Conservation (phyloP, 768 basidiomycete species). For the Lentinula raphanica region DNA sequence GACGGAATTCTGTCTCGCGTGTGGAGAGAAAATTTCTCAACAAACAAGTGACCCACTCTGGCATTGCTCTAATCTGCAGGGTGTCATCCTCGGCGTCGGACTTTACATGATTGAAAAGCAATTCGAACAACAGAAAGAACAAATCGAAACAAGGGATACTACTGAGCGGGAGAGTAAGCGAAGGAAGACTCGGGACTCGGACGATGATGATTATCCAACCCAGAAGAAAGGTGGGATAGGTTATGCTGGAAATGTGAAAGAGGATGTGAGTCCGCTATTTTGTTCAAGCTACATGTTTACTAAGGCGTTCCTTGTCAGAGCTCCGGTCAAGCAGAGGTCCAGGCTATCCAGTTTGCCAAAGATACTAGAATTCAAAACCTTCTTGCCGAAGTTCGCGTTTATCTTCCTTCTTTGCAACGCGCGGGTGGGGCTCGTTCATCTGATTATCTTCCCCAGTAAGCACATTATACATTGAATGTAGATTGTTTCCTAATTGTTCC, state of each 20-base stretch:
- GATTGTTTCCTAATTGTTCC: not conserved
- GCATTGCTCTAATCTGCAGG: slow-evolving; percentile 88
- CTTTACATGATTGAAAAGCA: slow-evolving; percentile 77
- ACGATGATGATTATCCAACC: slow-evolving; percentile 44
- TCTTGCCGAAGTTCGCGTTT: slow-evolving; percentile 69
- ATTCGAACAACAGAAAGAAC: slow-evolving; percentile 50
- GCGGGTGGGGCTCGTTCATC: slow-evolving; percentile 72
- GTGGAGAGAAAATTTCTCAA: slow-evolving; percentile 57
- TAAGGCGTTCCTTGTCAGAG: slow-evolving; percentile 39
- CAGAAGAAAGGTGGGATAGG: slow-evolving; percentile 83
- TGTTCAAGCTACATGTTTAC: not conserved
- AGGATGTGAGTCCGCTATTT: slow-evolving; percentile 62
- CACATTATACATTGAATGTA: not conserved
- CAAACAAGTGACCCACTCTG: slow-evolving; percentile 59
- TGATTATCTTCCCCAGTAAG: slow-evolving; percentile 77
- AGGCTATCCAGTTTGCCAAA: slow-evolving; percentile 62
- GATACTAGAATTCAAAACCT: slow-evolving; percentile 71
- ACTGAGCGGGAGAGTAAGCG: slow-evolving; percentile 1
- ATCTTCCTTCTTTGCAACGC: slow-evolving; percentile 77
- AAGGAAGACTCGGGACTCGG: slow-evolving; percentile 29
- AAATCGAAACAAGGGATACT: slow-evolving; percentile 25
- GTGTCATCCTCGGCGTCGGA: slow-evolving; percentile 86
- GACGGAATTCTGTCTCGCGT: slow-evolving; percentile 65
- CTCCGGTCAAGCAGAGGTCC: slow-evolving; percentile 76
- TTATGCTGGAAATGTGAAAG: slow-evolving; percentile 77